These are phyloP conservation scores for Alternaria arbusti DNA, from an alignment of 2,329 filamentous ascomycete genomes.

Conservation along the genomic window DNA sequence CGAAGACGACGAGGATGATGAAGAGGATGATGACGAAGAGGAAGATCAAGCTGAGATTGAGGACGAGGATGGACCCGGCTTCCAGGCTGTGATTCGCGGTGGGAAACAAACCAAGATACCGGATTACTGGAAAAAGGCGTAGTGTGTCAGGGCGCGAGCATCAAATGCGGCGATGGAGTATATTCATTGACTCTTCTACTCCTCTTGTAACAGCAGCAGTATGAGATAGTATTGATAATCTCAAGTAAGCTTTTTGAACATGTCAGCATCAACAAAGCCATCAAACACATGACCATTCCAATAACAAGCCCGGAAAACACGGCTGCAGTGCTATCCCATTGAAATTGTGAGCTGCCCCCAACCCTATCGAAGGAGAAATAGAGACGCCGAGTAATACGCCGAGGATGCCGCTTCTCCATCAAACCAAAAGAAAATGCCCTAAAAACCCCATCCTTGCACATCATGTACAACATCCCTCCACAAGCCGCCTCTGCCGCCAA, in stretches of 20 bases:
- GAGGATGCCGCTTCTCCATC: conserved; percentile 1
- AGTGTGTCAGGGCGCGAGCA: no score
- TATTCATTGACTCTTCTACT: no score
- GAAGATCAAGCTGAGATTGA: no score
- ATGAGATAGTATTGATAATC: no score
- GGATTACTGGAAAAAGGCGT: neutral
- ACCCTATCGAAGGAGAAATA: neutral
- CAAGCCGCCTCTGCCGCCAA: neutral
- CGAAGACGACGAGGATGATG: neutral
- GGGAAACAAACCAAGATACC: neutral
- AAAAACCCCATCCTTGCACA: neutral
- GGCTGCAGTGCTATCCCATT: neutral
- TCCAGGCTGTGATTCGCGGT: neutral
- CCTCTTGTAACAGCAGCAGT: no score
- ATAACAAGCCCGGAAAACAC: neutral
- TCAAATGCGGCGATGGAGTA: no score
- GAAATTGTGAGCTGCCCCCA: neutral
- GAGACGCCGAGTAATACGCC: neutral
- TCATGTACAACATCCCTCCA: neutral
- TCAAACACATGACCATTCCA: neutral
- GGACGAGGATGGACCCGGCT: neutral
- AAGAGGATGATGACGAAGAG: neutral
- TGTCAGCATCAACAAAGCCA: neutral
- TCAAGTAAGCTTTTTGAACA: no score
- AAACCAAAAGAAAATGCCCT: neutral